These are phyloP conservation scores for Sonneratia alba DNA, from an alignment of 345 rosid species.

Conservation along the genomic window DNA sequence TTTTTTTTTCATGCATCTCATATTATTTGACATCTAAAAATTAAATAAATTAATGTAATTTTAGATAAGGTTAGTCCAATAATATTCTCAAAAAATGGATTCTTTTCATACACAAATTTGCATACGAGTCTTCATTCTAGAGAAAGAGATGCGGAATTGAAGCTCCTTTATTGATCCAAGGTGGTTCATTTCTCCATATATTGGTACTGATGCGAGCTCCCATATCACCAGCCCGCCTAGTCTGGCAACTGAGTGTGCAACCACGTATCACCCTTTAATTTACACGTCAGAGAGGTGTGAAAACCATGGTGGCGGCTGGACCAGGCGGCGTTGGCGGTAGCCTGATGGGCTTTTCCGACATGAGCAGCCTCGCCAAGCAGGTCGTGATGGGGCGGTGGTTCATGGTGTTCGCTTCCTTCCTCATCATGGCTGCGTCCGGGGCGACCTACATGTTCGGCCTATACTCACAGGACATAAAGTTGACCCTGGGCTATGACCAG, in stretches of 20 bases:
- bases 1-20: too few relatives aligned
- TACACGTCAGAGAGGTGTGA: neutral
- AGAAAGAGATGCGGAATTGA: too few relatives aligned
- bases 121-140: too few relatives aligned
- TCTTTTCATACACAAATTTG: too few relatives aligned
- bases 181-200: too few relatives aligned
- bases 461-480: slow-evolving; percentile 36
- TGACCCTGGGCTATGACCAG: slow-evolving; percentile 41
- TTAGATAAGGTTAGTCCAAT: too few relatives aligned
- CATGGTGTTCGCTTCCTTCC: slow-evolving; percentile 44
- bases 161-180: too few relatives aligned
- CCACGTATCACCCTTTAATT: neutral
- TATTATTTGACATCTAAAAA: too few relatives aligned
- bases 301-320: slow-evolving; percentile 17
- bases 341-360: slow-evolving; percentile 6
- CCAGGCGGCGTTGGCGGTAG: neutral
- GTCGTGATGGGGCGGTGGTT: slow-evolving; percentile 45
- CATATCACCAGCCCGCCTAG: neutral
- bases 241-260: neutral
- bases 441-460: slow-evolving; percentile 56
- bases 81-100: too few relatives aligned
- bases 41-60: too few relatives aligned
- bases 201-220: neutral
- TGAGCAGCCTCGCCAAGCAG: slow-evolving; percentile 27
- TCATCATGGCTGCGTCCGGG: slow-evolving; percentile 53